A percentile compares a stretch with the other conserved stretches of the same genome.
Conservation (phyloP, 2,329 filamentous ascomycete genomes). For the Beauveria rudraprayagi region DNA sequence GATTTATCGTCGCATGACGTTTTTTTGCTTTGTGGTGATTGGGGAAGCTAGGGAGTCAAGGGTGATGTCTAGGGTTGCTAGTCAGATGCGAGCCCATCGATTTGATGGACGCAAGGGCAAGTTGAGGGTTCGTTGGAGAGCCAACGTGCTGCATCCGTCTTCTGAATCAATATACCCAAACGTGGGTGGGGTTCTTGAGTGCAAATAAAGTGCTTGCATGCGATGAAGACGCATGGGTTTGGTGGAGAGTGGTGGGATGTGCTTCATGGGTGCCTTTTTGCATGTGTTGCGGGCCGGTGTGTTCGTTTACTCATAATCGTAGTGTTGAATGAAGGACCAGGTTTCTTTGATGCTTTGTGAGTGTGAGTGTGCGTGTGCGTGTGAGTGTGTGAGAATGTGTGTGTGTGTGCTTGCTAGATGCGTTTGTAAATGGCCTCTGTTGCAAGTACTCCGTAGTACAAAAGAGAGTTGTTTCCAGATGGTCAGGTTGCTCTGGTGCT, state of each 20-base stretch:
- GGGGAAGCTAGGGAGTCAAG: not conserved
- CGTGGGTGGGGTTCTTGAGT: not conserved
- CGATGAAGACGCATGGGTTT: slow-evolving; percentile 4
- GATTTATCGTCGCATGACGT: not conserved
- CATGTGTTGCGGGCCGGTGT: not conserved
- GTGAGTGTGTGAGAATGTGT: too few relatives aligned
- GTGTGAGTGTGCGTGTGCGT: too few relatives aligned
- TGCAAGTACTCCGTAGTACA: not conserved
- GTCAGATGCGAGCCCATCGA: slow-evolving; percentile 2
- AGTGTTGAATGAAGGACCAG: not conserved
- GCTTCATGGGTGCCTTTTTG: not conserved
- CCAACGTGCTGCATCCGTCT: not conserved
- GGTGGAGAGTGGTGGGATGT: not conserved
- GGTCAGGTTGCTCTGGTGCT: not conserved
- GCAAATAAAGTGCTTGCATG: slow-evolving; percentile 9
- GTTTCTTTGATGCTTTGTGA: not conserved
- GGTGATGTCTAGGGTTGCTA: slow-evolving; percentile 1
- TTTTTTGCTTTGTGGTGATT: not conserved
- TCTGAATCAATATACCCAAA: not conserved
- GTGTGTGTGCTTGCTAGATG: not conserved
- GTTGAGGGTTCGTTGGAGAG: not conserved
- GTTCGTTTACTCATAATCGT: not conserved
- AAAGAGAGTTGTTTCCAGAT: not conserved
- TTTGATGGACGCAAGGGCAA: slow-evolving; percentile 1
- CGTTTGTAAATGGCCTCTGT: not conserved